Evolutionary conservation across 768 basidiomycete species (phyloP), one percentile per base, ranked within the genome.

Genomic region (Pisolithus orientalis): DNA sequence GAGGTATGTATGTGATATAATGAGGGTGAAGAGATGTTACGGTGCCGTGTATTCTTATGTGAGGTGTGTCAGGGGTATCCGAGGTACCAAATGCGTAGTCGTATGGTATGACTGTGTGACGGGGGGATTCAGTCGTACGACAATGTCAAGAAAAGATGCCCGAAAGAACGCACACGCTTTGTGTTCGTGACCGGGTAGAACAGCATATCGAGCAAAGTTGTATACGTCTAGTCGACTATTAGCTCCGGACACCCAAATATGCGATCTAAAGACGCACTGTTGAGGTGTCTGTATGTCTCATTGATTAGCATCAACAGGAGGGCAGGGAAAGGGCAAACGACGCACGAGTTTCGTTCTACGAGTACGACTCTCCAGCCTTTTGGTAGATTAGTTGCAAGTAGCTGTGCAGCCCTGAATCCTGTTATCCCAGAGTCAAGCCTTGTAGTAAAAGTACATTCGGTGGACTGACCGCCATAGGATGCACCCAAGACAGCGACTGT

Each of bases 131-230:
- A 46, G 2, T 1, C 25, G 28, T 29, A 25, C 14, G 24, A 10
- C 31, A 11, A 4, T 25, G 6, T 5, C 6, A 43, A 29, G 34
- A 24, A 67, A 27, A 14, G n/a, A 47, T 47, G 4, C 1, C 38
- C 10, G 10, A 5, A 24, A 8, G 45, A 16, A 65, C 76, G 54
- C 51, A 80, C 79, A 85, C 27, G 81, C 81, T 70, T 84, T 85
- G 66, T 84, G 78, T 65, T 82, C 82, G 57, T 83, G 79, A 17
- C 78, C 76, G 39, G 80, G 72, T 5, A 84, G 72, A 21, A 83
- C 76, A 16, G 80, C 75, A 48, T 77, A 75, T 48, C 83, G 71
- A 4, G 82, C 78, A 39, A 84, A 72, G 29, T 79, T 76, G 62
- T 84, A 86, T 1, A 83, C 72, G 57, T 80, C 77, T 74, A 50